phyloP scores from a whole-genome alignment of 352 stramenopile genomes.

The Globisporangium sylvaticum region DNA sequence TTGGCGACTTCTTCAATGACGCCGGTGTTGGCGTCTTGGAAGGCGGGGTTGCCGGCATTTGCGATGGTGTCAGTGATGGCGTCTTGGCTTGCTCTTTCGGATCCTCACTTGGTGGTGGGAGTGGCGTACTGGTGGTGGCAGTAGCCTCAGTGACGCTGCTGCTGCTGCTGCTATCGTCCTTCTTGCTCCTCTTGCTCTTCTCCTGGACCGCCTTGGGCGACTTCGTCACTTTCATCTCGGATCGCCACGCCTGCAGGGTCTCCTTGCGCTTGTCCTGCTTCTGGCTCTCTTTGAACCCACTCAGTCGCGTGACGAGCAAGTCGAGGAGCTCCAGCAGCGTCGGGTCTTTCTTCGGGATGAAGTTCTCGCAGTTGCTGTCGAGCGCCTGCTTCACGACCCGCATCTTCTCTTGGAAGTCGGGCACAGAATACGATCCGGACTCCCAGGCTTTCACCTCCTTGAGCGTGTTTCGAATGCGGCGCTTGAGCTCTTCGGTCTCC shows the following conservation, averaged over 20 bases:
- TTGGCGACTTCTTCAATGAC: neutral
- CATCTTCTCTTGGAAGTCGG: slow-evolving; percentile 19
- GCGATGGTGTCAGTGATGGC: neutral
- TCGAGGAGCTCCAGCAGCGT: slow-evolving; percentile 14
- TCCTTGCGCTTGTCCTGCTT: slow-evolving; percentile 16
- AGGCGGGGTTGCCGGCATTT: neutral
- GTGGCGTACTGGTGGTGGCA: neutral
- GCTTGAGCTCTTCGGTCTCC: slow-evolving; percentile 16
- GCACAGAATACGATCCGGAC: slow-evolving; percentile 7
- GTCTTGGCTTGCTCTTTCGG: neutral
- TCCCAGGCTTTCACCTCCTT: slow-evolving; percentile 17
- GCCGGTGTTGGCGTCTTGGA: neutral
- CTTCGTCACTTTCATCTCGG: slow-evolving; percentile 11
- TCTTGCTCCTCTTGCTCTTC: neutral
- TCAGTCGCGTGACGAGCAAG: slow-evolving; percentile 6
- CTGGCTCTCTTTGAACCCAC: slow-evolving; percentile 16
- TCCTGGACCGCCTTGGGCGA: neutral
- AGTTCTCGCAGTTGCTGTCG: slow-evolving; percentile 16
- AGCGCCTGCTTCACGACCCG: slow-evolving; percentile 7
- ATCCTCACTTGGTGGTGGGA: neutral
- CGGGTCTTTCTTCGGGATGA: slow-evolving; percentile 9
- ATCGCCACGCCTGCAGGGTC: slow-evolving; percentile 12
- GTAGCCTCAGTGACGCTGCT: neutral
- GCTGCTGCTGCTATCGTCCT: neutral
- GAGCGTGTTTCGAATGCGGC: slow-evolving; percentile 8